Evolutionary conservation across 139 green algal species (phyloP).

Genomic region (Chlorella sp.): DNA sequence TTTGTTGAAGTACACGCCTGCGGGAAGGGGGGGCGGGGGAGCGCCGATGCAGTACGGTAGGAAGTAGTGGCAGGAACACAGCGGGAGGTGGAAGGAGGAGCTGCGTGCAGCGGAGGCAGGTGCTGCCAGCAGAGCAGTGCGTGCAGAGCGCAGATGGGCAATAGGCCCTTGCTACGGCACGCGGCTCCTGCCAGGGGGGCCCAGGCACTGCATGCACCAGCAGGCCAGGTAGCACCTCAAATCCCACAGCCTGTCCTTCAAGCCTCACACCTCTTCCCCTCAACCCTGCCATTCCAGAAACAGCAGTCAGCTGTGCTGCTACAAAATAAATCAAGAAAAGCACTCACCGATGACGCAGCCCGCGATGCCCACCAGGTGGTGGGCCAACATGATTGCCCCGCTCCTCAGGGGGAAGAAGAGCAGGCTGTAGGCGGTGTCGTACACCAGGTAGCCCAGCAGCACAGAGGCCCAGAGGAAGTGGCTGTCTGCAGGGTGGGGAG

Average conservation of each 20-base stretch:
- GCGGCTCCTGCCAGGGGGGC: background rate
- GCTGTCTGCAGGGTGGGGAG: background rate
- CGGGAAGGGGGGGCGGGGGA: background rate
- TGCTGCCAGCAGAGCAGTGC: background rate
- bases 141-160: background rate
- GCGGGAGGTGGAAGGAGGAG: background rate
- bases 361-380: slow-evolving; percentile 47
- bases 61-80: background rate
- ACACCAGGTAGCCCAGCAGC: slow-evolving; percentile 45
- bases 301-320: background rate
- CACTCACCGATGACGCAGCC: slow-evolving; percentile 45
- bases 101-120: background rate
- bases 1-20: slow-evolving; percentile 44
- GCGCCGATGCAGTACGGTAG: background rate
- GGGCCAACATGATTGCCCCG: slow-evolving; percentile 41
- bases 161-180: background rate
- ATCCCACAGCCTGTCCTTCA: too few relatives aligned
- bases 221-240: too few relatives aligned
- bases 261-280: background rate
- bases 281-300: too few relatives aligned
- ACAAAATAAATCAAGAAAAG: too few relatives aligned
- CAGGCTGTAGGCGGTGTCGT: slow-evolving; percentile 48
- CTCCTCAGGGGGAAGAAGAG: slow-evolving; percentile 18
- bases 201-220: too few relatives aligned
- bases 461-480: slow-evolving; percentile 30